A percentile compares a stretch with the other conserved stretches of the same genome.
Conservation (phyloP, 2,329 filamentous ascomycete species). For the Didymosphaeria variabile region DNA sequence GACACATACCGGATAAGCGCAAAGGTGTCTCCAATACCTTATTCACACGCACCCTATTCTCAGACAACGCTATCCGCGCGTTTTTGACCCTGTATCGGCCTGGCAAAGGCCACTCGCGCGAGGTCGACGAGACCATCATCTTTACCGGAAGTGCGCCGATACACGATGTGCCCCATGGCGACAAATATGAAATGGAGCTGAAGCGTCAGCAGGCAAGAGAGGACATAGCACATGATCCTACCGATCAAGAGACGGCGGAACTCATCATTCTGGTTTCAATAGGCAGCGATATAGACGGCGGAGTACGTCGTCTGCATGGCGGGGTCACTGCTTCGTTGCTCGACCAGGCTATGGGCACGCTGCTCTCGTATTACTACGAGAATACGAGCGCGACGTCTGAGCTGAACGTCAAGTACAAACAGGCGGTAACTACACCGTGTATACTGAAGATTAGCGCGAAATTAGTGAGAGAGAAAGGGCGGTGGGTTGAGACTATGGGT, state of each 20-base stretch:
- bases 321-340: slow-evolving; percentile 35
- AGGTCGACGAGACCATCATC: slow-evolving; percentile 15
- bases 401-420: slow-evolving; percentile 36
- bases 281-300: slow-evolving; percentile 33
- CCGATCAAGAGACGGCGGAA: slow-evolving; percentile 26
- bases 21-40: slow-evolving; percentile 29
- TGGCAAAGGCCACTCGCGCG: slow-evolving; percentile 16
- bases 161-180: slow-evolving; percentile 18
- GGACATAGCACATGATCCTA: slow-evolving; percentile 7
- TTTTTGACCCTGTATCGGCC: slow-evolving; percentile 32
- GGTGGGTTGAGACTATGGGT: slow-evolving; percentile 32
- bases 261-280: slow-evolving; percentile 31
- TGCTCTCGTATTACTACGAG: slow-evolving; percentile 26
- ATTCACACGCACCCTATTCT: slow-evolving; percentile 35
- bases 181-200: slow-evolving; percentile 17
- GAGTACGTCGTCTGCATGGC: slow-evolving; percentile 33
- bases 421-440: slow-evolving; percentile 31
- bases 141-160: slow-evolving; percentile 17
- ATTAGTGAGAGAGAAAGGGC: slow-evolving; percentile 32
- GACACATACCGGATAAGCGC: slow-evolving; percentile 14
- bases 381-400: slow-evolving; percentile 31
- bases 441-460: slow-evolving; percentile 32
- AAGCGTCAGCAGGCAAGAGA: too few species aligned
- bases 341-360: slow-evolving; percentile 37
- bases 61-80: slow-evolving; percentile 33